Percentiles rank a stretch among this genome's conserved stretches.
Evolutionary conservation across 1,139 yeast genomes (phyloP).

Genomic region (Maudiozyma humilis): DNA sequence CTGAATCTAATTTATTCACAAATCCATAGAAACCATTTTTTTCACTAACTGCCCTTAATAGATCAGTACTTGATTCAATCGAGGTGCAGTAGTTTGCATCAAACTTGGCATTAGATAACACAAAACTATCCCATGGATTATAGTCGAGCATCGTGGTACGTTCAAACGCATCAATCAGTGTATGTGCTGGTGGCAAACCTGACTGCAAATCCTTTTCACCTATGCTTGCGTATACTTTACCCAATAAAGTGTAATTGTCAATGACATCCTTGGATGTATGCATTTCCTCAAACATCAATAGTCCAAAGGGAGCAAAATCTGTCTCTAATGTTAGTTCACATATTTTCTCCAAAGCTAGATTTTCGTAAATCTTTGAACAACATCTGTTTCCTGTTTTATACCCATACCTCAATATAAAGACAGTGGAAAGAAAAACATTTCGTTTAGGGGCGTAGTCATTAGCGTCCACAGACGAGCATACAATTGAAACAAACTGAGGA

Average conservation of each 20-base stretch:
- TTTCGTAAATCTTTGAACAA: slow-evolving; percentile 35
- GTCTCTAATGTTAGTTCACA: slow-evolving; percentile 35
- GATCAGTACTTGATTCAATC: neutral
- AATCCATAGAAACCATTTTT: slow-evolving; percentile 25
- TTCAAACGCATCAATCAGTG: slow-evolving; percentile 44
- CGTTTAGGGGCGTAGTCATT: slow-evolving; percentile 23
- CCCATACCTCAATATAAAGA: slow-evolving; percentile 42
- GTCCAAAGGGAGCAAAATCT: slow-evolving; percentile 39
- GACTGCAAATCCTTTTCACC: slow-evolving; percentile 54
- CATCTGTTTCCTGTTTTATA: slow-evolving; percentile 30
- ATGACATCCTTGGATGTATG: slow-evolving; percentile 13
- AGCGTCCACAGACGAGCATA: slow-evolving; percentile 11
- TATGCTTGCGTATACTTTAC: slow-evolving; percentile 37
- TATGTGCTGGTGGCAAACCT: slow-evolving; percentile 55
- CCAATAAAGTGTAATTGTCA: slow-evolving; percentile 25
- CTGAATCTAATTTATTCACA: slow-evolving; percentile 15
- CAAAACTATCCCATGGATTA: slow-evolving; percentile 37
- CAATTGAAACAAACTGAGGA: slow-evolving; percentile 6
- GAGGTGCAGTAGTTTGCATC: slow-evolving; percentile 44
- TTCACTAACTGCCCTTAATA: slow-evolving; percentile 10
- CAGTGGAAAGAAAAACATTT: slow-evolving; percentile 34
- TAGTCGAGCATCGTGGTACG: slow-evolving; percentile 35
- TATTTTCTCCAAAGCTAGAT: slow-evolving; percentile 32
- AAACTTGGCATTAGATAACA: slow-evolving; percentile 48
- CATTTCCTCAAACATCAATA: slow-evolving; percentile 50